These are phyloP conservation scores for Picochlorum sp. DNA, from an alignment of 139 green algal genomes.

Conservation along the genomic window DNA sequence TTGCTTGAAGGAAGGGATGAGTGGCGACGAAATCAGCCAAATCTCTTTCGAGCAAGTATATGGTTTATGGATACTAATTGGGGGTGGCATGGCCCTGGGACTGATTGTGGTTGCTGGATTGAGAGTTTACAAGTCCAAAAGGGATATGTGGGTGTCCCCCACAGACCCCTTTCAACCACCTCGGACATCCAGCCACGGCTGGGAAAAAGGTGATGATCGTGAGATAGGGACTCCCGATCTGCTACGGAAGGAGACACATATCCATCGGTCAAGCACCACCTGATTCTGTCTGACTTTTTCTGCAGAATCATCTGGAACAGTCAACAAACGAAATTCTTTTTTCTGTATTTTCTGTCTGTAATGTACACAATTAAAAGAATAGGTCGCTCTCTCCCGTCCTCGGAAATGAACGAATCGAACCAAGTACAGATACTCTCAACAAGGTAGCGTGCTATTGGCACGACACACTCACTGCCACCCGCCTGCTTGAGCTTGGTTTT, in stretches of 20 bases:
- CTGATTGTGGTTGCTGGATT: conserved; percentile 1
- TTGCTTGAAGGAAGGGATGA: not conserved
- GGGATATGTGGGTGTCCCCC: not conserved
- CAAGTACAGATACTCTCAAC: no score
- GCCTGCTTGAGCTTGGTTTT: no score
- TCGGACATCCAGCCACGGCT: not conserved
- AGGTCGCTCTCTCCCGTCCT: no score
- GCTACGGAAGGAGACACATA: not conserved
- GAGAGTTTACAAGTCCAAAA: conserved; percentile 3
- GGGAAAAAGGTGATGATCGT: conserved; percentile 3
- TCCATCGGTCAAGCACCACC: not conserved
- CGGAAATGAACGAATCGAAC: no score
- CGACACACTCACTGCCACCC: no score
- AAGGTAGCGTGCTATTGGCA: no score
- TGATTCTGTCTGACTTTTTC: no score
- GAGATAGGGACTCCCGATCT: not conserved
- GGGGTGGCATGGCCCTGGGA: not conserved
- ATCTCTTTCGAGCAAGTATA: conserved; percentile 10
- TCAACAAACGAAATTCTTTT: no score
- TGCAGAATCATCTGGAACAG: no score
- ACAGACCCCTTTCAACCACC: not conserved
- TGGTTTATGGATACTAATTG: conserved; percentile 7
- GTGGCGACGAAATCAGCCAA: not conserved
- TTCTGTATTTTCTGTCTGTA: no score
- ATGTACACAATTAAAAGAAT: no score